phyloP scores from a whole-genome alignment of 2,329 filamentous ascomycete genomes.

The Pyricularia pennisetigena region DNA sequence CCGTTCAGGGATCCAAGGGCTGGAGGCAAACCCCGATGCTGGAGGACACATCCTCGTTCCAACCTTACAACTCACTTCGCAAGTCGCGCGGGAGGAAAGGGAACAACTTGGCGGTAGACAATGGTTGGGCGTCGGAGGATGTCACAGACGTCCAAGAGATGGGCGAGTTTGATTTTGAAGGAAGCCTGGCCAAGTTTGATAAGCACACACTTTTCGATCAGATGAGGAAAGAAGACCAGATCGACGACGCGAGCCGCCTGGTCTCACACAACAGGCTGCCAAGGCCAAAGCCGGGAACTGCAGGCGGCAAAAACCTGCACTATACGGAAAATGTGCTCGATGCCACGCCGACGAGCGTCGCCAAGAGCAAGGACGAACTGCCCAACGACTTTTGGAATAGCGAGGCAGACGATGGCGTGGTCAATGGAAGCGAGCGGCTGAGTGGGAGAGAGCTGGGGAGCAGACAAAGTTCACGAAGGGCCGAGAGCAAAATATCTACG shows the following conservation, averaged over 20 bases:
- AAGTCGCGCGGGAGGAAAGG: slow-evolving; percentile 36
- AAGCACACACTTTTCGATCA: slow-evolving; percentile 87
- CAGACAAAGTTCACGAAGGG: slow-evolving; percentile 36
- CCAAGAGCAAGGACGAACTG: slow-evolving; percentile 22
- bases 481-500: slow-evolving; percentile 41
- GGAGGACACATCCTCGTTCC: slow-evolving; percentile 51
- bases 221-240: slow-evolving; percentile 77
- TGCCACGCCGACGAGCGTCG: slow-evolving; percentile 26
- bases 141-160: slow-evolving; percentile 89
- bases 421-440: slow-evolving; percentile 32
- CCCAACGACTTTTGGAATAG: slow-evolving; percentile 58
- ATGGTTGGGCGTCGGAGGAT: slow-evolving; percentile 93
- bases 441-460: slow-evolving; percentile 42
- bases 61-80: slow-evolving; percentile 52
- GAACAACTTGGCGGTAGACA: slow-evolving; percentile 34
- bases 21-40: slow-evolving; percentile 52
- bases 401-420: slow-evolving; percentile 54
- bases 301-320: slow-evolving; percentile 82
- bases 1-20: slow-evolving; percentile 34
- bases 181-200: slow-evolving; percentile 86
- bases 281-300: slow-evolving; percentile 55
- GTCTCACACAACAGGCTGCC: slow-evolving; percentile 74
- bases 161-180: slow-evolving; percentile 90
- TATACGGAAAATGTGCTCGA: slow-evolving; percentile 88
- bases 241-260: slow-evolving; percentile 83